Base-by-base conservation (phyloP, 331 rosid species). In the Malus hybrid region DNA sequence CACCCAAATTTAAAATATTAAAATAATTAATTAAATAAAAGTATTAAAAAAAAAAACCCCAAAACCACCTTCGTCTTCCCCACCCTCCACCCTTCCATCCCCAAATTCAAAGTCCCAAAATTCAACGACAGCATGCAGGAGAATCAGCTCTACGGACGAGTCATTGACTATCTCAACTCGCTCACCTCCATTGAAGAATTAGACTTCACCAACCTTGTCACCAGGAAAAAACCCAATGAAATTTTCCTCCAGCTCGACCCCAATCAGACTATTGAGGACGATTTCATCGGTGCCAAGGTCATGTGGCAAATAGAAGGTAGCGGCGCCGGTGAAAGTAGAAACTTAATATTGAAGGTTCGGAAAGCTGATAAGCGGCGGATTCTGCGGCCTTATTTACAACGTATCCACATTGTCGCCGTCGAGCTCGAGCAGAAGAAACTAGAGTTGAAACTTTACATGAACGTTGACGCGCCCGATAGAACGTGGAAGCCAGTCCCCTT, bases 401-500 rank as follows among this genome's bases (percentile, higher is more conserved):
- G 24, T 24, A 90, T 94, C 76, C 86, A 87, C 69, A 54, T 82
- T 46, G 83, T 92, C 19, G 89, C 92, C 16, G 97, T 88, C 16
- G 92, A 90, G 64, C 79, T 81, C 0, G 85, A 82, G 15, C 86
- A 80, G 61, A 71, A 72, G 13, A 80, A 85, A 12, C 85, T 86
- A 5, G 87, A 86, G 60, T 83, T 88, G 83, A 82, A 81, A 74
- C 85, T 94, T 0, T 89, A 65, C 75, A 73, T 88, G 80, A 92
- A 86, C 65, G 12, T 36, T 27, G 8, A 4, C 1, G 65, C 64
- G 7, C 0, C 66, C 0, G 75, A 67, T 46, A 71, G 68, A n/a
- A 78, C 87, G 76, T 94, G 97, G 97, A 84, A 80, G 78, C 84
- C 97, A 0, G 82, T 83, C 60, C 90, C 88, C 68, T 90, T 92